Evolutionary conservation across 164 flowering plant genomes (phyloP).

Genomic region (Aristolochia contorta): DNA sequence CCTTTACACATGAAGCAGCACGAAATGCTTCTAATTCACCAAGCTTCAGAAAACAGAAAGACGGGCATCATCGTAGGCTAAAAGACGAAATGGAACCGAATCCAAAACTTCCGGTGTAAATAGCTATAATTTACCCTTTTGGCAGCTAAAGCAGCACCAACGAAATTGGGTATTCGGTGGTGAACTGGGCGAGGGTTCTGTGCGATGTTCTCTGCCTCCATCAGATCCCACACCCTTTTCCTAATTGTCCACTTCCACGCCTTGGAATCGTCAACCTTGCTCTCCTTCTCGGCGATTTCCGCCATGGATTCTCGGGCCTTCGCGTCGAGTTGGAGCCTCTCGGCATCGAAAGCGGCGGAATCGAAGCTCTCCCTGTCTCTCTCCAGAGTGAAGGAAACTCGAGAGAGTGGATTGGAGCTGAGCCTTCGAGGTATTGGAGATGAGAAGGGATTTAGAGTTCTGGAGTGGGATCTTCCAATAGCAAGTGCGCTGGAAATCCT

Average conservation of each 20-base stretch:
- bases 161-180: slow-evolving; percentile 81
- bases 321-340: slow-evolving; percentile 56
- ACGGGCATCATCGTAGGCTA: neutral
- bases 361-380: slow-evolving; percentile 26
- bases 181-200: slow-evolving; percentile 86
- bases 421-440: no score
- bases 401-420: neutral
- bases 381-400: slow-evolving; percentile 11
- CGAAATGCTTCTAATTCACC: slow-evolving; percentile 53
- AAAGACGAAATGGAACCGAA: neutral
- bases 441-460: no score
- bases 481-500: no score
- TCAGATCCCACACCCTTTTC: slow-evolving; percentile 77
- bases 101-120: neutral
- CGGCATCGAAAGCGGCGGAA: slow-evolving; percentile 59
- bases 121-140: slow-evolving; percentile 11
- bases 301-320: slow-evolving; percentile 61
- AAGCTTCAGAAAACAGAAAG: slow-evolving; percentile 26
- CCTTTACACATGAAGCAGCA: slow-evolving; percentile 58
- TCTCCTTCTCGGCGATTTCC: slow-evolving; percentile 17
- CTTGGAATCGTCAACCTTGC: slow-evolving; percentile 34
- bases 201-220: slow-evolving; percentile 71
- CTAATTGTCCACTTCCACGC: slow-evolving; percentile 92
- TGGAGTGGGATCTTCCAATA: no score
- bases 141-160: slow-evolving; percentile 65